Base-by-base conservation (phyloP, 768 basidiomycete genomes). In the Hypholoma fasciculare region DNA sequence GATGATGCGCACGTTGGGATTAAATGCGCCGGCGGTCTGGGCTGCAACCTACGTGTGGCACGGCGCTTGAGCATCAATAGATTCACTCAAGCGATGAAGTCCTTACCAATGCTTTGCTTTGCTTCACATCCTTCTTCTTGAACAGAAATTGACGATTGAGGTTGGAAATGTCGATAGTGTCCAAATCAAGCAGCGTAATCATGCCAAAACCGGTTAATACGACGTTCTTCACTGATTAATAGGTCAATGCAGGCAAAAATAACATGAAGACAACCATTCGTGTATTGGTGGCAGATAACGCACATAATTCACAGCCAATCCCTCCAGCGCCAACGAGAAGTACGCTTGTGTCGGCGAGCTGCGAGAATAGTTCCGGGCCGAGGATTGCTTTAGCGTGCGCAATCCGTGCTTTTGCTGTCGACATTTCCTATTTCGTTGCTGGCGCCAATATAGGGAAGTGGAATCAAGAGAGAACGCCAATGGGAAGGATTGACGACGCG, bases 161-260 rank as follows among this genome's bases (percentile, higher is more conserved):
- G 71, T 99, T 99, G 49, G 94, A 96, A 43, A 99, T 80, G 79
- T 99, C 96, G 71, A 99, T 99, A 17, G 96, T 99, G 74, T 99
- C 96, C 61, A 99, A 81, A 74, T 99, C 96, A 58, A 99, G 81
- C 50, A 97, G 82, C 0, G 94, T 94, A 61, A 97, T 96, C 69
- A 90, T 81, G 17, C 92, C 92, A 65, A 98, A 98, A 27, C 96
- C 96, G 1, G 93, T 89, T 49, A 97, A 76, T 13, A 96, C 94
- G 46, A 98, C 80, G 69, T 98, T 98, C 78, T 99, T 99, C 65
- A 99, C 95, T 97, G 69, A 34, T 46, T 46, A 23, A 2, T 19
- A 14, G 13, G 44, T 20, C 19, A 23, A 11, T 8, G 9, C 17
- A 12, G 9, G 23, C 2, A 9, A 48, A 30, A 16, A n/a, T 7